Evolutionary conservation across 2,329 filamentous ascomycete species (phyloP).

Genomic region (Coccinonectria pachysandricola): DNA sequence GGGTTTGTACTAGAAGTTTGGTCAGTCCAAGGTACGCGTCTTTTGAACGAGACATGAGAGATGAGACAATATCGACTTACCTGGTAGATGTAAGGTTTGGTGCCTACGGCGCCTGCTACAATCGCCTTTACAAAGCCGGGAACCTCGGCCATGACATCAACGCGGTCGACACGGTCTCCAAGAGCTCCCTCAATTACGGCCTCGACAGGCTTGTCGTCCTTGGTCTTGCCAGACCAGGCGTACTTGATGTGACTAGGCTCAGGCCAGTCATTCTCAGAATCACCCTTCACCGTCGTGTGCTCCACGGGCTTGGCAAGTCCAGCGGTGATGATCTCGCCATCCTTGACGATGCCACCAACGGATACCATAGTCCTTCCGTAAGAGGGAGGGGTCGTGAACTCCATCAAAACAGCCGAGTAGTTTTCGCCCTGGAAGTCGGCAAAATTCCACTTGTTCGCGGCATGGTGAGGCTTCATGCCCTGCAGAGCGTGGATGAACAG

Average conservation of each 20-base stretch:
- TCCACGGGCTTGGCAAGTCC: constrained; percentile 54
- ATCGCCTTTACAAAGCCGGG: constrained; percentile 93
- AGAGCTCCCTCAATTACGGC: constrained; percentile 61
- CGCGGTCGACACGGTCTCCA: constrained; percentile 57
- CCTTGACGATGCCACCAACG: constrained; percentile 72
- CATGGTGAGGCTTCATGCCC: constrained; percentile 98
- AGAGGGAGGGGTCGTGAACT: constrained; percentile 86
- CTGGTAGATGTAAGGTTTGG: constrained; percentile 97
- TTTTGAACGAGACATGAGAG: neutral
- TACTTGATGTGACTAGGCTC: constrained; percentile 69
- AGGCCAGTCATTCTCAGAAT: constrained; percentile 77
- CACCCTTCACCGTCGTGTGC: constrained; percentile 60
- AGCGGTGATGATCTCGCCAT: constrained; percentile 68
- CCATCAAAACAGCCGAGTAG: constrained; percentile 87
- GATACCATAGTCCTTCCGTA: constrained; percentile 79
- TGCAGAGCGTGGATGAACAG: constrained; percentile 80
- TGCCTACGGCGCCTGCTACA: constrained; percentile 77
- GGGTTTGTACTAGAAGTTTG: constrained; percentile 53
- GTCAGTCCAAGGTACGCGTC: constrained; percentile 8
- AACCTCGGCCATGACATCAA: constrained; percentile 95
- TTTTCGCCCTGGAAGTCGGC: constrained; percentile 79
- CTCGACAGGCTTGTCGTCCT: constrained; percentile 63
- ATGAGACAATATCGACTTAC: constrained; percentile 36
- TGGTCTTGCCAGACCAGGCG: constrained; percentile 66
- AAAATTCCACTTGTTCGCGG: constrained; percentile 89